A percentile compares a stretch with the other conserved stretches of the same genome.
These are phyloP conservation scores for Boletus rubescentipes DNA, from an alignment of 768 basidiomycete species.

Conservation along the genomic window DNA sequence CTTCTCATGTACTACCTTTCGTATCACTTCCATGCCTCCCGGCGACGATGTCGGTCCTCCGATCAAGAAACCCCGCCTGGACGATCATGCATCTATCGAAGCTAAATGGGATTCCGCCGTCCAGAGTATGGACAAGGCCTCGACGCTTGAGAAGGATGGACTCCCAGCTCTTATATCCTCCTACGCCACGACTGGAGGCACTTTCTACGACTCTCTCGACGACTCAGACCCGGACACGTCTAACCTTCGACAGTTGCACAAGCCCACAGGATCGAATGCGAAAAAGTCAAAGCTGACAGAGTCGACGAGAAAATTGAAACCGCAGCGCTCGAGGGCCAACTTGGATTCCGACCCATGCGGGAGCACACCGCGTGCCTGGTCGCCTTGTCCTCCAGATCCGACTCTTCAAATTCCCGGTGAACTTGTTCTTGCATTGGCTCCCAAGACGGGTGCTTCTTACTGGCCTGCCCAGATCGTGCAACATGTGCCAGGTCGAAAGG, in stretches of 20 bases:
- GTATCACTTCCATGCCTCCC: slow-evolving; percentile 6
- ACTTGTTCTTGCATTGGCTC: slow-evolving; percentile 50
- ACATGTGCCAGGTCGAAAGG: slow-evolving; percentile 42
- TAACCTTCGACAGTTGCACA: slow-evolving; percentile 4
- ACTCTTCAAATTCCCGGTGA: slow-evolving; percentile 66
- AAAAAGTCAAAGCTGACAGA: slow-evolving; percentile 9
- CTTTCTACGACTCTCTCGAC: slow-evolving; percentile 28
- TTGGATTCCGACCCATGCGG: slow-evolving; percentile 12
- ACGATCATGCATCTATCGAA: slow-evolving; percentile 28
- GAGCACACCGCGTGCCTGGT: slow-evolving; percentile 26
- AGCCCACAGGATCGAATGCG: background rate
- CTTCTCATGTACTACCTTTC: slow-evolving; percentile 43
- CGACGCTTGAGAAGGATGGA: slow-evolving; percentile 46
- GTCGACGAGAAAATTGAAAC: slow-evolving; percentile 16
- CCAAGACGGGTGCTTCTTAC: slow-evolving; percentile 37
- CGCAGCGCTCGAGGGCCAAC: slow-evolving; percentile 18
- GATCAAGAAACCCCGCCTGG: slow-evolving; percentile 44
- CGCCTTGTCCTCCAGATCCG: slow-evolving; percentile 46
- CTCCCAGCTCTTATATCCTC: slow-evolving; percentile 42
- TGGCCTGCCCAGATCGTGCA: slow-evolving; percentile 68
- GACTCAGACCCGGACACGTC: slow-evolving; percentile 24
- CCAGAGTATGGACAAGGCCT: slow-evolving; percentile 42
- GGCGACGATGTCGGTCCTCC: slow-evolving; percentile 34
- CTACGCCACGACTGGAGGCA: slow-evolving; percentile 22
- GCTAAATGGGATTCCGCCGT: slow-evolving; percentile 50